Conservation (phyloP, 1,139 yeast genomes). For the Magnusiomyces paraingens region DNA sequence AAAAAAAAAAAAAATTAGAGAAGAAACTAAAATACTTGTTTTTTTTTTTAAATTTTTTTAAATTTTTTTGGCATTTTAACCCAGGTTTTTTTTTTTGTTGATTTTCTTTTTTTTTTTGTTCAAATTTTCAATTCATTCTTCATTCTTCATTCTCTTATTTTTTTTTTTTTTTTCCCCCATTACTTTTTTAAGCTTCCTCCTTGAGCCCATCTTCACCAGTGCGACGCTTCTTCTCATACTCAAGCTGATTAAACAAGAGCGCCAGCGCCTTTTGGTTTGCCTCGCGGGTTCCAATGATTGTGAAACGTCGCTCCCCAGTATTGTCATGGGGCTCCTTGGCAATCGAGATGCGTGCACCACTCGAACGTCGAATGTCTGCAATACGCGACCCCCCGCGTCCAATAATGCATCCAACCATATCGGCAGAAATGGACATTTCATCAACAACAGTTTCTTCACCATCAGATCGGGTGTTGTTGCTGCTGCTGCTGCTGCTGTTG, state of each 20-base stretch:
- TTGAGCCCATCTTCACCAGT: slow-evolving; percentile 12
- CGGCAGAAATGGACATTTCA: slow-evolving; percentile 59
- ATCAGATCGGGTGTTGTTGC: slow-evolving; percentile 10
- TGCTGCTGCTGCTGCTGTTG: slow-evolving; percentile 10
- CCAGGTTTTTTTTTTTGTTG: no score
- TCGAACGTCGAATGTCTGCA: slow-evolving; percentile 73
- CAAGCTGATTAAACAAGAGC: slow-evolving; percentile 66
- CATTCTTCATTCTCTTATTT: slow-evolving; percentile 3
- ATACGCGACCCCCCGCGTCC: slow-evolving; percentile 85
- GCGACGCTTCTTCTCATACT: slow-evolving; percentile 70
- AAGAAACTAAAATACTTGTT: not conserved
- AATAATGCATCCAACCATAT: slow-evolving; percentile 78
- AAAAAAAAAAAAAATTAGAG: not conserved
- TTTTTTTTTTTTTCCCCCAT: slow-evolving; percentile 1
- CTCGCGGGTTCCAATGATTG: slow-evolving; percentile 58
- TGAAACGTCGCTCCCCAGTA: slow-evolving; percentile 60
- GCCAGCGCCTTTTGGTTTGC: slow-evolving; percentile 66
- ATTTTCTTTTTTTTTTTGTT: not conserved
- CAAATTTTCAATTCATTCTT: not conserved
- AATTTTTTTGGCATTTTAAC: no score
- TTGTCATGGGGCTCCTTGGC: slow-evolving; percentile 61
- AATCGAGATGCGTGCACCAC: slow-evolving; percentile 77
- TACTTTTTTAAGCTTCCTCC: not conserved
- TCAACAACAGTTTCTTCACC: slow-evolving; percentile 33
- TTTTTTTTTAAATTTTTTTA: not conserved